Conservation (phyloP, 2,329 filamentous ascomycete genomes). For the Tolypocladium nubicola region DNA sequence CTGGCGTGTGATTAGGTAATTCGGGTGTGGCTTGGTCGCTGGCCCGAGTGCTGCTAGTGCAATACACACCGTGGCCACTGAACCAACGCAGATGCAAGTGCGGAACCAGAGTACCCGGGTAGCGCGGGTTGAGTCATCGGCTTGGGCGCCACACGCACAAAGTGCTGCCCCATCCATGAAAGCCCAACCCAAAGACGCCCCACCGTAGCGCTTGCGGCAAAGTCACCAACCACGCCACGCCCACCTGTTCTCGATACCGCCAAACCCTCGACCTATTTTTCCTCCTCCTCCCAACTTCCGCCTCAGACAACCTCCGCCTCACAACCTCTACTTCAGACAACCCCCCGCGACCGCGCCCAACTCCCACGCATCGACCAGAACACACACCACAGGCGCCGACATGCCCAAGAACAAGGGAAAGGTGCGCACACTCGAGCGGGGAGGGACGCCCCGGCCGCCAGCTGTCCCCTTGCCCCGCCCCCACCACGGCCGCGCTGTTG, state of each 20-base stretch:
- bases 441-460: not conserved
- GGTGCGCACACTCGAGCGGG: conserved; percentile 38
- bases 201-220: not conserved
- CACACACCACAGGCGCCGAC: conserved; percentile 19
- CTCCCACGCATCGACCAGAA: not conserved
- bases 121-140: not conserved
- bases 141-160: not conserved
- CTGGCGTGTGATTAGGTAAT: not conserved
- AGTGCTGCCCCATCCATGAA: not conserved
- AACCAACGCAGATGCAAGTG: too few relatives aligned
- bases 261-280: not conserved
- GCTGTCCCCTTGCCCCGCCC: conserved; percentile 15
- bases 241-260: not conserved
- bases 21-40: not conserved
- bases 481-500: conserved; percentile 9
- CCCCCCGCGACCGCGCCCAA: not conserved
- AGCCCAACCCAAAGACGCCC: conserved; percentile 1
- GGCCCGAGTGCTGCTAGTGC: not conserved
- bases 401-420: conserved; percentile 99
- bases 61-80: not conserved
- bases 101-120: not conserved
- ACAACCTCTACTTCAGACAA: not conserved
- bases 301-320: not conserved
- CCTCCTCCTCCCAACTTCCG: not conserved
- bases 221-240: not conserved